These are phyloP conservation scores for Ophioceras dolichostomum DNA, from an alignment of 2,329 filamentous ascomycete genomes.

Conservation along the genomic window DNA sequence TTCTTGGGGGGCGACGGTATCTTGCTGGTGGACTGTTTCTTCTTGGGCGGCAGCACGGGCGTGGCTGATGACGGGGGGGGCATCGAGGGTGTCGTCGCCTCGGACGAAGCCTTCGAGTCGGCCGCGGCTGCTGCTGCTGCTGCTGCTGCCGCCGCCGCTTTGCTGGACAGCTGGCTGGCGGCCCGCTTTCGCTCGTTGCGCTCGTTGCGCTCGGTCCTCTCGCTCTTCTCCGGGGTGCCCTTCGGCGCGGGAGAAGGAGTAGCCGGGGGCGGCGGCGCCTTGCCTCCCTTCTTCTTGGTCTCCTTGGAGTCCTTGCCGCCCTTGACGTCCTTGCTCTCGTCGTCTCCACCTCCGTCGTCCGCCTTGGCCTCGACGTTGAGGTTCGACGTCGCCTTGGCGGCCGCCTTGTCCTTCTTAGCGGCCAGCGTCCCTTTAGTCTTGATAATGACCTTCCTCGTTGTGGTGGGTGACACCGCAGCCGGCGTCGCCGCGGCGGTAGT, in stretches of 20 bases:
- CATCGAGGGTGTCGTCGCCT: conserved; percentile 12
- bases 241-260: not conserved
- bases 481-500: too few species aligned
- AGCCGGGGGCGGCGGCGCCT: too few species aligned
- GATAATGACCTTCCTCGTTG: conserved; percentile 6
- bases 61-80: conserved; percentile 13
- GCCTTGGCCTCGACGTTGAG: not conserved
- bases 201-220: not conserved
- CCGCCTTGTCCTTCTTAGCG: conserved; percentile 2
- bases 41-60: conserved; percentile 28
- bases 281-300: not conserved
- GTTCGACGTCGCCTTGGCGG: too few species aligned
- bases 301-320: not conserved
- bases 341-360: not conserved
- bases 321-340: conserved; percentile 8
- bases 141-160: not conserved
- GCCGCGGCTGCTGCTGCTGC: not conserved
- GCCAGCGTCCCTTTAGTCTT: conserved; percentile 1
- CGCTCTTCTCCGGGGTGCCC: not conserved
- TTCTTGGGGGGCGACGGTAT: conserved; percentile 30
- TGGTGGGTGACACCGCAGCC: conserved; percentile 10
- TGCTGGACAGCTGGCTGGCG: not conserved
- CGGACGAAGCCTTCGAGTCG: not conserved
- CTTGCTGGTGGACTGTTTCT: conserved; percentile 21
- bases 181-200: too few species aligned